Evolutionary conservation across 768 basidiomycete species (phyloP).

Genomic region (Fomitopsis serialis): DNA sequence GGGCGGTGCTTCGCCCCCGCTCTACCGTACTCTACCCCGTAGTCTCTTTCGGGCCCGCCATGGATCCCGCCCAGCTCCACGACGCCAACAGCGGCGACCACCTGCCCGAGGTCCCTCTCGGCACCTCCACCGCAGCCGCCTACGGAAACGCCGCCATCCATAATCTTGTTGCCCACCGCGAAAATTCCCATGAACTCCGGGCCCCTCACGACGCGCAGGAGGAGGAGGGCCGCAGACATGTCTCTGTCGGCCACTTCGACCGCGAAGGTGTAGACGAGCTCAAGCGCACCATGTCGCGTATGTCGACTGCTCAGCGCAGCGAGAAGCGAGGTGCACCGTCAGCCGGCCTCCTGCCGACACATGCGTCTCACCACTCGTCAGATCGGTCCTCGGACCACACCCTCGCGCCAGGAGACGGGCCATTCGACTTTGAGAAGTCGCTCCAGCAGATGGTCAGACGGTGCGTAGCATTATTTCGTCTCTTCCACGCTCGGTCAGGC

Average conservation of each 20-base stretch:
- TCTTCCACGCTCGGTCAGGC: not conserved
- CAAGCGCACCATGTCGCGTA: constrained; percentile 28
- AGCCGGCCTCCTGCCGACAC: not conserved
- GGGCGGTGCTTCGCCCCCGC: too few species aligned
- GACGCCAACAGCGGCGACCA: constrained; percentile 8
- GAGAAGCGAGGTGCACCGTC: not conserved
- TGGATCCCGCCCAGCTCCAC: constrained; percentile 16
- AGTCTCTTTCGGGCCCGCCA: not conserved
- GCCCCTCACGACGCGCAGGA: too few species aligned
- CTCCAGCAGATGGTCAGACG: constrained; percentile 18
- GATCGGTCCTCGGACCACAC: constrained; percentile 15
- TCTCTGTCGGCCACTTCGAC: constrained; percentile 49
- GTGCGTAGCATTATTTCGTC: constrained; percentile 7
- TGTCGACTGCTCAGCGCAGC: not conserved
- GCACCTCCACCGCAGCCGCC: constrained; percentile 9
- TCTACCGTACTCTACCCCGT: not conserved
- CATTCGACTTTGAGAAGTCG: constrained; percentile 26
- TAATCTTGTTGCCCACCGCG: constrained; percentile 1
- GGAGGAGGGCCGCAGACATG: constrained; percentile 8
- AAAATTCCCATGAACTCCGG: too few species aligned
- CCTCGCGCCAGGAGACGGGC: constrained; percentile 14
- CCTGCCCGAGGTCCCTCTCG: constrained; percentile 12
- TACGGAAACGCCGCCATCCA: constrained; percentile 10
- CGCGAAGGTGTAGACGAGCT: constrained; percentile 42
- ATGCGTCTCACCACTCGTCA: not conserved